phyloP scores from a whole-genome alignment of 2,329 filamentous ascomycete genomes.

The Venturia nashicola region DNA sequence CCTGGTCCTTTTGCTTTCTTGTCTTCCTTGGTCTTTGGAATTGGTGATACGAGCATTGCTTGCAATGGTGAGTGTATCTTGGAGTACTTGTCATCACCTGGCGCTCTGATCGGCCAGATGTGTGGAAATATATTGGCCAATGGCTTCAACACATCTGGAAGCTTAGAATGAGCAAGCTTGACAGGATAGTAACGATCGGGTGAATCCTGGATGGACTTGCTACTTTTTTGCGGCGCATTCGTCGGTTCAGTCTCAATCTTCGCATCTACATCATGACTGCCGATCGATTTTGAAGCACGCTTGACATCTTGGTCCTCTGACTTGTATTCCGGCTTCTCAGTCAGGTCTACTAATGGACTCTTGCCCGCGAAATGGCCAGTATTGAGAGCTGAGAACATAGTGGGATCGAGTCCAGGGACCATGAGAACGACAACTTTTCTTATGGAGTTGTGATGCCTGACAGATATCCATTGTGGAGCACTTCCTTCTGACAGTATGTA shows the following conservation, averaged over 20 bases:
- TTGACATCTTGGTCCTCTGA: not conserved
- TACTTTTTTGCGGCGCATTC: not conserved
- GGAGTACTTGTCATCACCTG: constrained; percentile 69
- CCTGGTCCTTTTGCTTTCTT: constrained; percentile 48
- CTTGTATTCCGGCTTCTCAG: not conserved
- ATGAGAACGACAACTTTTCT: constrained; percentile 77
- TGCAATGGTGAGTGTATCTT: constrained; percentile 80
- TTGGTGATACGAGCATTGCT: constrained; percentile 66
- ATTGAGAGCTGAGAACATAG: constrained; percentile 58
- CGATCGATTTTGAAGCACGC: not conserved
- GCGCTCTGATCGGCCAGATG: constrained; percentile 79
- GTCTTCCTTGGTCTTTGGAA: constrained; percentile 57
- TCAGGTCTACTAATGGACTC: not conserved
- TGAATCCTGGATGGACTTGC: not conserved
- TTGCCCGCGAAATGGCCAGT: not conserved
- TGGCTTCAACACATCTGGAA: constrained; percentile 38
- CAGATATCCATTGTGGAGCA: constrained; percentile 51
- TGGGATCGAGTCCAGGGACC: constrained; percentile 81
- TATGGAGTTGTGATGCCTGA: constrained; percentile 43
- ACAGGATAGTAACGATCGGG: constrained; percentile 39
- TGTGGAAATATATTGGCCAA: constrained; percentile 76
- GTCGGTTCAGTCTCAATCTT: not conserved
- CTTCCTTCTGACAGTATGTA: constrained; percentile 46
- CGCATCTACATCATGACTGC: not conserved
- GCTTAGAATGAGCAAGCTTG: constrained; percentile 26